phyloP scores from a whole-genome alignment of 805 yeast species.

The Kodamaea lidongshanica region DNA sequence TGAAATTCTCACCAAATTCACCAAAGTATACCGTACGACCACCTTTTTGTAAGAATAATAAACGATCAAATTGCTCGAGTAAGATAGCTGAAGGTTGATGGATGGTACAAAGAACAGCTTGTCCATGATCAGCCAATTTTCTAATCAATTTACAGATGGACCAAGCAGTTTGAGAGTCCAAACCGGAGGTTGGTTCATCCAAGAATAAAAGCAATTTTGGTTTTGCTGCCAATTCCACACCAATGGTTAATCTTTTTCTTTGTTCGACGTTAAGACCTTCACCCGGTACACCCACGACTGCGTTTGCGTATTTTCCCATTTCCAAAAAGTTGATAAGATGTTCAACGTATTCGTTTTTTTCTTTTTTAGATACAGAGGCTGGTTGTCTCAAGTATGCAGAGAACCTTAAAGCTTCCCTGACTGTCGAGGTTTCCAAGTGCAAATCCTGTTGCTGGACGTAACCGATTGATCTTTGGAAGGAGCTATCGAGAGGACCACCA shows the following conservation, averaged over 20 bases:
- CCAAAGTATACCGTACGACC: conserved; percentile 76
- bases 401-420: conserved; percentile 47
- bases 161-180: conserved; percentile 57
- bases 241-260: conserved; percentile 48
- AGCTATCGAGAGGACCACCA: conserved; percentile 41
- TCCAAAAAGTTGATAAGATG: conserved; percentile 43
- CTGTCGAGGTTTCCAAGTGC: conserved; percentile 46
- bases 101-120: conserved; percentile 58
- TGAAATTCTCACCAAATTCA: conserved; percentile 56
- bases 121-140: conserved; percentile 46
- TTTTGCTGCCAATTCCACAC: conserved; percentile 50
- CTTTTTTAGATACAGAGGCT: conserved; percentile 30
- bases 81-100: conserved; percentile 82
- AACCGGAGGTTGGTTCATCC: conserved; percentile 59
- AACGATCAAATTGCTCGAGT: conserved; percentile 69
- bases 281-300: conserved; percentile 43
- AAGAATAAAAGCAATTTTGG: conserved; percentile 48
- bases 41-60: conserved; percentile 62
- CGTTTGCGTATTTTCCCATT: conserved; percentile 50
- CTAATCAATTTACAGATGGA: conserved; percentile 48
- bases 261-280: conserved; percentile 51
- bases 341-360: conserved; percentile 48
- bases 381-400: conserved; percentile 48
- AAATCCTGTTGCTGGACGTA: conserved; percentile 59
- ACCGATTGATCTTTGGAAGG: conserved; percentile 52